Base-by-base conservation (phyloP, 805 yeast species). In the Hyphopichia homilentoma region DNA sequence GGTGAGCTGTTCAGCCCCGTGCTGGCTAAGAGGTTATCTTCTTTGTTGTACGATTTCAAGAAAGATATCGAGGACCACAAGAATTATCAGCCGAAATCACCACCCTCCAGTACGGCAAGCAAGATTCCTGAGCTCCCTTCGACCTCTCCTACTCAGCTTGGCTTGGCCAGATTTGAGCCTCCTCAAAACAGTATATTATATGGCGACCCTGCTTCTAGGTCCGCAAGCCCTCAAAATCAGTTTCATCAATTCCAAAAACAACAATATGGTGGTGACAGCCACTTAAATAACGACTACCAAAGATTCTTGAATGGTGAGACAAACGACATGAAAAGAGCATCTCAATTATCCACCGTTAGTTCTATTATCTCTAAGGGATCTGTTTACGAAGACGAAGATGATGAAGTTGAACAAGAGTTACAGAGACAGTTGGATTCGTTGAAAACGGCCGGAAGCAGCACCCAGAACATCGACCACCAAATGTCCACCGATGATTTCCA, bases 321-420 rank as follows among this genome's bases (percentile, higher is more conserved):
- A 8, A 13, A 26, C 1, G 7, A 32, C 20, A 19, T 22, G 13
- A 9, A 28, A 8, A 49, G 68, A 35, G 39, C 51, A 27, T 59
- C 68, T 33, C 68, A 58, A 27, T 36, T 62, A 16, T 65, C 71
- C 7, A 66, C 62, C 52, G 62, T 65, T 8, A 63, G 70, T 35
- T 65, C 70, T 0, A 61, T 66, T 30, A 52, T 66, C 19, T 62
- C 68, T 5, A 65, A 61, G 38, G 65, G 51, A 13, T 51, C 54
- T 6, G 39, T 38, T 25, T 47, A 50, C 27, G 49, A 54, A 4
- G 44, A 39, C 7, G 65, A 60, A 8, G 65, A 58, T 4, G 59
- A 47, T 12, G 68, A 57, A 25, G 54, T 57, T 4, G 68, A 63
- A 23, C 36, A 42, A 27, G 70, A 64, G 34, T 52, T 66, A 37